Conservation (phyloP, 139 green algal species). For the Closterium sp. region DNA sequence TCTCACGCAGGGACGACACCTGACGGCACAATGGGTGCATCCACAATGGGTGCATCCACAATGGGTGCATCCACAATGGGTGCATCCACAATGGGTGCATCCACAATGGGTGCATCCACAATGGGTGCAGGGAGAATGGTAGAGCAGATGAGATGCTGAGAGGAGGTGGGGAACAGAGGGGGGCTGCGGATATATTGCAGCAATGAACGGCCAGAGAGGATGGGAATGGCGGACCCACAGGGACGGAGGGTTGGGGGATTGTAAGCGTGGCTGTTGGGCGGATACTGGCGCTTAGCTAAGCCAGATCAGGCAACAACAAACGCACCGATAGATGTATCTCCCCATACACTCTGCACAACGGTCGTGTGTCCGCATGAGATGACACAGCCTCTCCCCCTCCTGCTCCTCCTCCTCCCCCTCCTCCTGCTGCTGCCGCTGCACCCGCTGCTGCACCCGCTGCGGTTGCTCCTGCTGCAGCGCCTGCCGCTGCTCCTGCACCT, state of each 20-base stretch:
- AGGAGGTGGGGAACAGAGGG: neutral
- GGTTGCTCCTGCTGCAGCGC: neutral
- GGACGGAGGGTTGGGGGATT: no score
- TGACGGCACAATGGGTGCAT: no score
- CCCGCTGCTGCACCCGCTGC: neutral
- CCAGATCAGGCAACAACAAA: neutral
- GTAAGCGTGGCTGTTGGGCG: no score
- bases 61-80: no score
- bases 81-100: no score
- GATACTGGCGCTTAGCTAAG: no score
- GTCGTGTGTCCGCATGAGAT: neutral
- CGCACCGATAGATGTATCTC: neutral
- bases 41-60: no score
- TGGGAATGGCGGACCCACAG: no score
- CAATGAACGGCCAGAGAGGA: neutral
- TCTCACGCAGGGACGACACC: conserved; percentile 64
- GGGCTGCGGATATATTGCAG: neutral
- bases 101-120: no score
- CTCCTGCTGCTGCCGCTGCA: no score
- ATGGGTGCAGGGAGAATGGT: neutral
- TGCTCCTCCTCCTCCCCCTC: neutral
- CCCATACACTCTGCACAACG: neutral
- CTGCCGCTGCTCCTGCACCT: neutral
- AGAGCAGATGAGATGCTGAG: no score
- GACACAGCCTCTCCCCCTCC: no score